These are phyloP conservation scores for Vaccinium vitisidaea DNA, from an alignment of 148 eudicot genomes.

Conservation along the genomic window DNA sequence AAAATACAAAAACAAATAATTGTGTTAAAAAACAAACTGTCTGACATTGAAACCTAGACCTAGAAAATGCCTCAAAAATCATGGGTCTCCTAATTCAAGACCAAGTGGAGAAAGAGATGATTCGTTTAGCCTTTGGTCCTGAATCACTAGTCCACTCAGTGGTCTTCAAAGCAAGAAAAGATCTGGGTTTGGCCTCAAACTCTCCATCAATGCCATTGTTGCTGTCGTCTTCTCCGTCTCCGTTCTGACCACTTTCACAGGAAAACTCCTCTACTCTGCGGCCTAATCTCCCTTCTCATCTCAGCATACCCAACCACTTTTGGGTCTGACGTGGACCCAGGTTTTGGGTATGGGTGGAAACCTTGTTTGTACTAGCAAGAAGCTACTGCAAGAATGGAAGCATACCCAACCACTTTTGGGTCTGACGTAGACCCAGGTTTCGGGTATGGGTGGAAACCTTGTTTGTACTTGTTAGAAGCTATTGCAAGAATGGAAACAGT, in stretches of 20 bases:
- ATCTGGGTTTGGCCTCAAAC: constrained; percentile 53
- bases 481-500: constrained; percentile 74
- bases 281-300: constrained; percentile 56
- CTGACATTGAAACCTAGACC: constrained; percentile 39
- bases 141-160: constrained; percentile 63
- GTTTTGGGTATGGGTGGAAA: no score
- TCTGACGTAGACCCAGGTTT: constrained; percentile 39
- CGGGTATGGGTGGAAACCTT: constrained; percentile 78
- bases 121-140: constrained; percentile 89
- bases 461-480: constrained; percentile 82
- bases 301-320: no score
- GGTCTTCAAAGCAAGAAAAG: constrained; percentile 61
- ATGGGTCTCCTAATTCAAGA: constrained; percentile 90
- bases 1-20: no score
- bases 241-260: constrained; percentile 31
- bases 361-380: no score
- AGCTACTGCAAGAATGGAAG: no score
- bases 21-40: no score
- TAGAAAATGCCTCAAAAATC: constrained; percentile 89
- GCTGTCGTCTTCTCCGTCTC: constrained; percentile 45
- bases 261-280: constrained; percentile 34
- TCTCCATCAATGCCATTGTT: constrained; percentile 41
- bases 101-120: constrained; percentile 94
- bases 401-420: constrained; percentile 41
- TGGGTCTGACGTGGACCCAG: no score